Evolutionary conservation across 176 grass and related monocot species (phyloP).

Genomic region (Phoenix roebelenii): DNA sequence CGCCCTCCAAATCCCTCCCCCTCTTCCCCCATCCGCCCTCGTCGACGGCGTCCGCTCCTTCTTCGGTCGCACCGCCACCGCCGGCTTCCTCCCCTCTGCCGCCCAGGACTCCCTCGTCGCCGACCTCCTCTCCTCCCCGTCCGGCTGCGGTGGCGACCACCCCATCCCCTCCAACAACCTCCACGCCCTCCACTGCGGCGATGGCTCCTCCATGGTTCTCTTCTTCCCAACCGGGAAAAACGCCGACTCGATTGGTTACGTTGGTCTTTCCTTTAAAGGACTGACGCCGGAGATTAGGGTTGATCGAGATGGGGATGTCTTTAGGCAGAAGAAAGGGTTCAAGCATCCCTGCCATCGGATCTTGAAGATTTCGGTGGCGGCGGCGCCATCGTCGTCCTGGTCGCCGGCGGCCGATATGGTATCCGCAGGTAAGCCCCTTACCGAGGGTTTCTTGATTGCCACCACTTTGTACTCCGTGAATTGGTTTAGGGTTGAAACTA

Average conservation of each 20-base stretch:
- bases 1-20: too few relatives aligned
- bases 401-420: background rate
- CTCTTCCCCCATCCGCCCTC: too few relatives aligned
- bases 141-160: too few relatives aligned
- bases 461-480: conserved; percentile 59
- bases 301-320: conserved; percentile 20
- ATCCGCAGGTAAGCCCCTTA: background rate
- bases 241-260: conserved; percentile 38
- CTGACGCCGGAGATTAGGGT: conserved; percentile 1
- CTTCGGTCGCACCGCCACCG: too few relatives aligned
- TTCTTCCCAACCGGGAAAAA: conserved; percentile 47
- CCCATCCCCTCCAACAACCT: too few relatives aligned
- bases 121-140: too few relatives aligned
- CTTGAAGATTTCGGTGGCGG: conserved; percentile 26
- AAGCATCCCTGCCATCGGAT: conserved; percentile 49
- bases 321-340: conserved; percentile 49
- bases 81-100: too few relatives aligned
- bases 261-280: conserved; percentile 2
- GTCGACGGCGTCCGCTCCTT: too few relatives aligned
- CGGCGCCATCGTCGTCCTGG: conserved; percentile 13
- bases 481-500: conserved; percentile 60
- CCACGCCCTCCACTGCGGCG: too few relatives aligned
- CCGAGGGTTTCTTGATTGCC: conserved; percentile 61
- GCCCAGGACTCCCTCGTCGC: too few relatives aligned
- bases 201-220: too few relatives aligned